phyloP scores from a whole-genome alignment of 495 filamentous ascomycete genomes.

The Penicillium cosmopolitanum region DNA sequence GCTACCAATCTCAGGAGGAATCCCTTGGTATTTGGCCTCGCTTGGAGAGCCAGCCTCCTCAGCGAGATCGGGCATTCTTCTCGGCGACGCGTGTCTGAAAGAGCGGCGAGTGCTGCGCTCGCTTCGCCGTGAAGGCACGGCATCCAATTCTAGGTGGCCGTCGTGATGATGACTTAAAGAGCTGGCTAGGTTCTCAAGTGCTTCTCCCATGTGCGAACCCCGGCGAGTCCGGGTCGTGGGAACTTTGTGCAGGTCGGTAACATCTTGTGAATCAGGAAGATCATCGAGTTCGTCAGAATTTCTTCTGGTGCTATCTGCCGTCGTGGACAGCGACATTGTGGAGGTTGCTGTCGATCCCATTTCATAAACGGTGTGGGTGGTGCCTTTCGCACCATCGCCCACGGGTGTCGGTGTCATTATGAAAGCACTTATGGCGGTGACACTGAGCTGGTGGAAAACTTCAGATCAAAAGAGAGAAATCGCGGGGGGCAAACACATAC shows the following conservation, averaged over 20 bases:
- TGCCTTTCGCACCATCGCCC: conserved; percentile 3
- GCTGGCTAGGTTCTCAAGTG: conserved; percentile 20
- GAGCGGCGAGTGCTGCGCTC: conserved; percentile 19
- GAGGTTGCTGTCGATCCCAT: conserved; percentile 15
- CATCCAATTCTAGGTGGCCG: conserved; percentile 10
- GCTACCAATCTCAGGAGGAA: conserved; percentile 19
- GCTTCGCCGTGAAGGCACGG: conserved; percentile 19
- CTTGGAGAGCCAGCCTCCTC: conserved; percentile 20
- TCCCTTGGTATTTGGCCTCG: conserved; percentile 13
- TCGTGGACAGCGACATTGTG: conserved; percentile 9
- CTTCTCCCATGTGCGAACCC: conserved; percentile 26
- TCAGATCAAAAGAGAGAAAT: background rate
- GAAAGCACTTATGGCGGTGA: background rate
- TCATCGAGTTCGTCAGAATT: conserved; percentile 1
- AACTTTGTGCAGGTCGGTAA: conserved; percentile 16
- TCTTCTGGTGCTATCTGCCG: conserved; percentile 10
- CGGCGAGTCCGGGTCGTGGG: conserved; percentile 17
- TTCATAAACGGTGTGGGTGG: conserved; percentile 11
- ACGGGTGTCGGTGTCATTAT: conserved; percentile 14
- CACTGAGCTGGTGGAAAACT: background rate
- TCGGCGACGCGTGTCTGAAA: conserved; percentile 6
- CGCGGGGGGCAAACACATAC: background rate
- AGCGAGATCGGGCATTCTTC: conserved; percentile 19
- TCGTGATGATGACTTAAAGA: conserved; percentile 7
- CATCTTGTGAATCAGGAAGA: conserved; percentile 15